Conservation (phyloP, 495 filamentous ascomycete species). For the Penicillium malachiteum region DNA sequence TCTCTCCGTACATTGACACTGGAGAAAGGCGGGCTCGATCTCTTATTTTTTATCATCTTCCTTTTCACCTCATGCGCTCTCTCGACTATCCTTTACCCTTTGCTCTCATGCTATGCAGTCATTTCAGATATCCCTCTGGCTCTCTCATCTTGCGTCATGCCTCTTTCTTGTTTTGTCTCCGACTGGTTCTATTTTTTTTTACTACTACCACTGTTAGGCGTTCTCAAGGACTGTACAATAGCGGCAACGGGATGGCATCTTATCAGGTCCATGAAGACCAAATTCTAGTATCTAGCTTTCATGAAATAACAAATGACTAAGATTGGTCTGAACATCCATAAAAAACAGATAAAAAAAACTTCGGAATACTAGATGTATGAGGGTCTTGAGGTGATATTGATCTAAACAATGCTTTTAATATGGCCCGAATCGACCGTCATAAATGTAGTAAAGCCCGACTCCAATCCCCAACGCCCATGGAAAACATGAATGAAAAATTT, state of each 20-base stretch:
- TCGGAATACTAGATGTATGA: not conserved
- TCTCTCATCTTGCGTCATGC: conserved; percentile 18
- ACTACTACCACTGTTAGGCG: conserved; percentile 4
- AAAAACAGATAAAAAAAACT: not conserved
- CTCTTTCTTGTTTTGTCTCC: conserved; percentile 3
- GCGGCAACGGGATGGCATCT: conserved; percentile 20
- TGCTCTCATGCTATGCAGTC: conserved; percentile 16
- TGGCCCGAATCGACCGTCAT: conserved; percentile 12
- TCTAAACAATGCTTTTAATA: conserved; percentile 28
- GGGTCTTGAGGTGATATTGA: conserved; percentile 2
- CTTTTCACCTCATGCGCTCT: conserved; percentile 5
- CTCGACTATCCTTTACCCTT: conserved; percentile 1
- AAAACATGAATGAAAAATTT: conserved; percentile 11
- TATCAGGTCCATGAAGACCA: conserved; percentile 22
- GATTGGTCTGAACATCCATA: not conserved
- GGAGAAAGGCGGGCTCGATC: conserved; percentile 7
- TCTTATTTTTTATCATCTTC: not conserved
- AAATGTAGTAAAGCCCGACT: conserved; percentile 19
- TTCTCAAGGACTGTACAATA: conserved; percentile 27
- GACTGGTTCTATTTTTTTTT: conserved; percentile 4
- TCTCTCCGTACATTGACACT: conserved; percentile 4
- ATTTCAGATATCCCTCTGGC: conserved; percentile 25
- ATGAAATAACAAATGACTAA: conserved; percentile 2
- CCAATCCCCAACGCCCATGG: conserved; percentile 30
- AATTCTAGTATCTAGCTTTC: conserved; percentile 7